These are phyloP conservation scores for Nannochloris sp. DNA, from an alignment of 139 green algal species.

Conservation along the genomic window DNA sequence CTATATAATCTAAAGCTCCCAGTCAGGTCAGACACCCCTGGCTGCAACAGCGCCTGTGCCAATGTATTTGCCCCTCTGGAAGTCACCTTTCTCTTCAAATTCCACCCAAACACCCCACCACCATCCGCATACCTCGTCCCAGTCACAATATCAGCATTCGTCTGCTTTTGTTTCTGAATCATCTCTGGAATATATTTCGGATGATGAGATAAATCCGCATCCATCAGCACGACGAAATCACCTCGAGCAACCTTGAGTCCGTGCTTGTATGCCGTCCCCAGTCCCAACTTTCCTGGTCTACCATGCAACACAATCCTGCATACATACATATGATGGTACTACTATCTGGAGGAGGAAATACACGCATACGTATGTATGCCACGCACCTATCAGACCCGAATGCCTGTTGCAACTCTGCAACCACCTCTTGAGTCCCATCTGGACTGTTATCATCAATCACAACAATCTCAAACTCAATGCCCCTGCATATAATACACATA, in stretches of 20 bases:
- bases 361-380: too few relatives aligned
- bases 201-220: constrained; percentile 94
- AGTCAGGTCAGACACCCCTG: constrained; percentile 76
- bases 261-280: constrained; percentile 71
- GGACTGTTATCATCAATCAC: constrained; percentile 92
- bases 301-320: constrained; percentile 36
- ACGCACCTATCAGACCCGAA: constrained; percentile 32
- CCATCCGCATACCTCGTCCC: constrained; percentile 73
- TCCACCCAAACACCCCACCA: constrained; percentile 88
- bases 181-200: constrained; percentile 67
- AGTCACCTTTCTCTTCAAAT: constrained; percentile 77
- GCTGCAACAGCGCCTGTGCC: constrained; percentile 65
- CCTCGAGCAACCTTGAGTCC: constrained; percentile 57
- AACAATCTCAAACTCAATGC: constrained; percentile 74
- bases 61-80: constrained; percentile 86
- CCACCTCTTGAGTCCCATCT: constrained; percentile 80
- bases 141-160: constrained; percentile 70
- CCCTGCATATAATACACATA: constrained; percentile 17
- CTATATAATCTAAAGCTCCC: constrained; percentile 88
- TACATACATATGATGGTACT: too few relatives aligned
- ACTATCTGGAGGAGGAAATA: too few relatives aligned
- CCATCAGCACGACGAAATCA: constrained; percentile 89
- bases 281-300: constrained; percentile 66
- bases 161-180: constrained; percentile 47
- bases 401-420: constrained; percentile 42